Percentiles rank a stretch among this genome's conserved stretches.
Conservation (phyloP, 2,329 filamentous ascomycete species). For the Akanthomyces lecanii region DNA sequence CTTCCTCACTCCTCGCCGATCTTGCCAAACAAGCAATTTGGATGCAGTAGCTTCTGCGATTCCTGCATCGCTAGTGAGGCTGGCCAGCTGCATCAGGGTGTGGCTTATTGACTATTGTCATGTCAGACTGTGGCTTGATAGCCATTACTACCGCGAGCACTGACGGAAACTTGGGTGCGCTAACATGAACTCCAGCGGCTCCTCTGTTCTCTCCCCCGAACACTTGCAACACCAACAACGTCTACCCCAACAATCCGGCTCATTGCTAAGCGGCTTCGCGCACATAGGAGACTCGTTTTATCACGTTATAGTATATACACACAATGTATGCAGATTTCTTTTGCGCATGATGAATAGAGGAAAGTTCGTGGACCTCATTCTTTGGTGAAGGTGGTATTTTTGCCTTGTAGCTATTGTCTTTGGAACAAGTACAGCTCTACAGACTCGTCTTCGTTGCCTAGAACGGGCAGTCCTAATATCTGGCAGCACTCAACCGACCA, state of each 20-base stretch:
- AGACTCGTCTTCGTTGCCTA: slow-evolving; percentile 40
- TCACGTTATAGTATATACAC: neutral
- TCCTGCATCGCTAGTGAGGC: neutral
- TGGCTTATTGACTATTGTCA: no score
- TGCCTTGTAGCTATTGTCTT: slow-evolving; percentile 25
- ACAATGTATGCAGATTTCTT: neutral
- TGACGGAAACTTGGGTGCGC: neutral
- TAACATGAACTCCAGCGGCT: slow-evolving; percentile 15
- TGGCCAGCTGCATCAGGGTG: neutral
- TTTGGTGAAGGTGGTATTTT: neutral
- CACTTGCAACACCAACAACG: slow-evolving; percentile 23
- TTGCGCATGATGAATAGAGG: neutral
- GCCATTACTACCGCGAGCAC: no score
- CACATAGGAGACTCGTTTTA: neutral
- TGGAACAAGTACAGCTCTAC: slow-evolving; percentile 52
- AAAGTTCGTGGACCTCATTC: neutral
- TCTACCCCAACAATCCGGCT: slow-evolving; percentile 23
- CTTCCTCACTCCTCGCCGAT: neutral
- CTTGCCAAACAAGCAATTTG: neutral
- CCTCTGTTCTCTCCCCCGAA: slow-evolving; percentile 22
- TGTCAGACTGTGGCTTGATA: no score
- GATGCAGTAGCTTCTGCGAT: neutral
- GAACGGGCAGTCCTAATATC: slow-evolving; percentile 41
- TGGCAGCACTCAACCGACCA: slow-evolving; percentile 43
- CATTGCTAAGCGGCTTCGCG: slow-evolving; percentile 19